These are phyloP conservation scores for Calvatia gigantea DNA, from an alignment of 768 basidiomycete genomes.

Conservation along the genomic window DNA sequence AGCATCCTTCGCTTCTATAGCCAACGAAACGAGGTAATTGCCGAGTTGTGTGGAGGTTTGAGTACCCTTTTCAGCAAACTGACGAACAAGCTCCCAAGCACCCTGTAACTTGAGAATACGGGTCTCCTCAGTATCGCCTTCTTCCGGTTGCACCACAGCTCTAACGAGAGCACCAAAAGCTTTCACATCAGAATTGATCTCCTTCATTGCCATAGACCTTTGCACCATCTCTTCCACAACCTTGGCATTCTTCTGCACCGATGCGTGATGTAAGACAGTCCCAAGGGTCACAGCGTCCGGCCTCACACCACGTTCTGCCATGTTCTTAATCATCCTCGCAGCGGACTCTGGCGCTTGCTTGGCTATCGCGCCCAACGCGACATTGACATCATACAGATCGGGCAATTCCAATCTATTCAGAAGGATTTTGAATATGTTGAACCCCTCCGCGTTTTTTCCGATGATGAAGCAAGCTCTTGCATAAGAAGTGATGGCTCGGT, in stretches of 20 bases:
- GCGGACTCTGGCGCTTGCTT: slow-evolving; percentile 45
- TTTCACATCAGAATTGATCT: slow-evolving; percentile 39
- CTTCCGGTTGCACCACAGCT: slow-evolving; percentile 27
- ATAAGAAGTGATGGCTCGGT: slow-evolving; percentile 52
- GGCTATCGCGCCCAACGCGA: slow-evolving; percentile 54
- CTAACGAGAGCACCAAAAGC: slow-evolving; percentile 47
- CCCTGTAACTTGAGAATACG: slow-evolving; percentile 31
- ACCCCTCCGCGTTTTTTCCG: slow-evolving; percentile 43
- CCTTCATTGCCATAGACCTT: slow-evolving; percentile 32
- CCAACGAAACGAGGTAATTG: slow-evolving; percentile 44
- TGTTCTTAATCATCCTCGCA: slow-evolving; percentile 42
- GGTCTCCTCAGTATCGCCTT: slow-evolving; percentile 20
- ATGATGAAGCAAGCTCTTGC: slow-evolving; percentile 62
- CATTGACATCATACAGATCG: slow-evolving; percentile 63
- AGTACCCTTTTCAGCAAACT: slow-evolving; percentile 30
- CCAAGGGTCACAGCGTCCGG: slow-evolving; percentile 58
- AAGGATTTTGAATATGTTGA: slow-evolving; percentile 43
- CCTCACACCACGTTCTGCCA: slow-evolving; percentile 42
- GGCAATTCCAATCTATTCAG: slow-evolving; percentile 48
- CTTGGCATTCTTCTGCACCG: slow-evolving; percentile 37
- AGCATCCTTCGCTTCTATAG: slow-evolving; percentile 47
- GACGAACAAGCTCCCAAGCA: slow-evolving; percentile 39
- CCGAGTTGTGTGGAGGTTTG: slow-evolving; percentile 46
- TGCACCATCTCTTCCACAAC: slow-evolving; percentile 41
- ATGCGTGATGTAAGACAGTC: slow-evolving; percentile 59